Base-by-base conservation (phyloP, 176 grass and related monocot species). In the Stipa capillata region DNA sequence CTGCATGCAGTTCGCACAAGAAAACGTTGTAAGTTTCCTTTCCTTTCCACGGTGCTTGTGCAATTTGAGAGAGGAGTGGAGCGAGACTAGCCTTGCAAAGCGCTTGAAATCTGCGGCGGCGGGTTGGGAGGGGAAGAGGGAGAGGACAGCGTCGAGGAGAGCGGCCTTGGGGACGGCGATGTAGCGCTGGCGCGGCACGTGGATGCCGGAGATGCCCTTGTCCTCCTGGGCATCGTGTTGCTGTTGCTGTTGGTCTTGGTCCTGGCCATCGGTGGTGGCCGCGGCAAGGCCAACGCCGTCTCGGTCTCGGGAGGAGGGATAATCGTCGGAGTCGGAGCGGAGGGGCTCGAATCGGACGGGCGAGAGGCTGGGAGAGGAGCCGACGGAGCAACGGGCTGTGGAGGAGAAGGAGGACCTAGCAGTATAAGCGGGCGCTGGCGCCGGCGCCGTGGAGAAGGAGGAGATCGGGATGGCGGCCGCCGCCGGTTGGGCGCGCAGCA, bases 161-260 rank as follows among this genome's bases (percentile, higher is more conserved):
- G 89, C 87, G 1, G 36, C 56, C 85, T 94, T 97, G 67, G 79
- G 24, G 24, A 97, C 87, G 17, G 85, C 82, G 69, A 97, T 97
- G 87, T 97, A 92, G 79, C 87, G 84, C 76, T 97, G 89, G 68
- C 94, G 79, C 33, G 94, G 94, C 39, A 97, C 91, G 81, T 92
- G 51, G 55, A 97, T 94, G 5, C 94, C 94, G 41, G 81, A 47
- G 62, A 90, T 81, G 54, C 49, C 60, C 54, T 69, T 73, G 14
- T 76, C 35, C 49, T 49, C 18, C 0, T 65, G 44, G 0, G 60
- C 40, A 2, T 31, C 6, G 23, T 45, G 3, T 7, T 17, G 0
- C 4, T 24, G 5, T 0, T 6, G 3, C 1, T 35, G 15, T 13
- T 69, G 39, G 0, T 50, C 34, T n/a, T 51, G 8, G 1, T 67